Evolutionary conservation across 306 rosid genomes (phyloP), one percentile per base, ranked within the genome.

Genomic region (Pterocarpus santalinus): DNA sequence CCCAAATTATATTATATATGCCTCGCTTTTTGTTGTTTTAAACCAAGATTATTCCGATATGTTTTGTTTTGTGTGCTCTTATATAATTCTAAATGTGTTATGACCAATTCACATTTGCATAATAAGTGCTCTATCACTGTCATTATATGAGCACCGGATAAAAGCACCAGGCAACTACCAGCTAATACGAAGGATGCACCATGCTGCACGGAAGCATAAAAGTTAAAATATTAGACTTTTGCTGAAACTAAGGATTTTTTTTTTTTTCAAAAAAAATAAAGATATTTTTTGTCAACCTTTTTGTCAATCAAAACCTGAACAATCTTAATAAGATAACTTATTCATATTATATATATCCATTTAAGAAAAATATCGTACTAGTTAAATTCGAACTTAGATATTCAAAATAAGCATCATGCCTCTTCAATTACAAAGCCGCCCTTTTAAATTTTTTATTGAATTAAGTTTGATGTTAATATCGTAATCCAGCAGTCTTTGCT

Each of bases 111-210:
- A 41, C 30, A 41, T 11, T 49, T 51, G 69, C 15, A 72, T 33
- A 61, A 56, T 57, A 34, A 65, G 68, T 32, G 80, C 44, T 60
- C 77, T 69, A 55, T 78, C 75, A 12, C 32, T 52, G 64, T 82
- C 83, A 38, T 43, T 62, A 28, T 75, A 64, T 81, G 73, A 46
- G 61, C 77, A 38, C 61, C 38, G 46, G 84, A 69, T 35, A 62
- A 63, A 64, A 55, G 66, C 79, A 41, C 17, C 22, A 13, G 34
- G 13, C 74, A 47, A 68, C 39, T 16, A 43, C 39, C 57, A 53
- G 55, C n/a, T 67, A 17, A 73, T 52, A 17, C 4, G 49, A 57
- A 14, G 52, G 46, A 76, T 82, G 57, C 22, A 22, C 41, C 66
- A 53, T 65, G 60, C 66, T 60, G 53, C 78, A 73, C 2, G 10